These are phyloP conservation scores for Fonsecaea erecta DNA, from an alignment of 2,329 filamentous ascomycete species.

Conservation along the genomic window DNA sequence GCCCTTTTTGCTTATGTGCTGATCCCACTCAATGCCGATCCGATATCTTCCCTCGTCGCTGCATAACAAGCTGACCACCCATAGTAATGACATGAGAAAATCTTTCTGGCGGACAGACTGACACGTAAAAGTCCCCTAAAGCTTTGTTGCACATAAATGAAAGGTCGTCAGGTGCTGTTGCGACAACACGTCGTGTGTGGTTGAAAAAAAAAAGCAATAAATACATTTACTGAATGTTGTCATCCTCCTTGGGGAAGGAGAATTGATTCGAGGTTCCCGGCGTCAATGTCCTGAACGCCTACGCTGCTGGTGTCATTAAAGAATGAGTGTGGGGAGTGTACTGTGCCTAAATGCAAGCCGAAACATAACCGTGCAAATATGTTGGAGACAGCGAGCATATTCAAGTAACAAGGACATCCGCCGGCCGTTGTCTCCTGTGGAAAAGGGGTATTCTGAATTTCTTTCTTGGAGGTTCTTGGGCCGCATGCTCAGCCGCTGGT, in stretches of 20 bases:
- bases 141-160: constrained; percentile 7
- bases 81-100: constrained; percentile 1
- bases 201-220: not conserved
- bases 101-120: not conserved
- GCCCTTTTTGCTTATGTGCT: not conserved
- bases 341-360: not conserved
- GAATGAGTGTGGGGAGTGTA: not conserved
- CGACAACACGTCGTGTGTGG: constrained; percentile 1
- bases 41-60: not conserved
- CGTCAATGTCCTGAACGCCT: constrained; percentile 20
- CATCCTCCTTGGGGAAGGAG: not conserved
- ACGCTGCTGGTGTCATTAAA: constrained; percentile 20
- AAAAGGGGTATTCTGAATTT: constrained; percentile 30
- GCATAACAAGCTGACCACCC: not conserved
- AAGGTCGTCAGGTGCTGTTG: constrained; percentile 9
- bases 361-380: not conserved
- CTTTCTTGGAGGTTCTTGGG: constrained; percentile 21
- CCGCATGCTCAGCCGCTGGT: not conserved
- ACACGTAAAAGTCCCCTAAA: not conserved
- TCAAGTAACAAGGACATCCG: constrained; percentile 30
- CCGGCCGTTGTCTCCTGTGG: constrained; percentile 25
- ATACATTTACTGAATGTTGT: constrained; percentile 4
- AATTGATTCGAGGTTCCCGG: not conserved
- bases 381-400: not conserved
- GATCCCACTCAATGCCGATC: not conserved